A percentile compares a stretch with the other conserved stretches of the same genome.
phyloP scores from a whole-genome alignment of 208 protist species.

The Leptomonas seymouri region DNA sequence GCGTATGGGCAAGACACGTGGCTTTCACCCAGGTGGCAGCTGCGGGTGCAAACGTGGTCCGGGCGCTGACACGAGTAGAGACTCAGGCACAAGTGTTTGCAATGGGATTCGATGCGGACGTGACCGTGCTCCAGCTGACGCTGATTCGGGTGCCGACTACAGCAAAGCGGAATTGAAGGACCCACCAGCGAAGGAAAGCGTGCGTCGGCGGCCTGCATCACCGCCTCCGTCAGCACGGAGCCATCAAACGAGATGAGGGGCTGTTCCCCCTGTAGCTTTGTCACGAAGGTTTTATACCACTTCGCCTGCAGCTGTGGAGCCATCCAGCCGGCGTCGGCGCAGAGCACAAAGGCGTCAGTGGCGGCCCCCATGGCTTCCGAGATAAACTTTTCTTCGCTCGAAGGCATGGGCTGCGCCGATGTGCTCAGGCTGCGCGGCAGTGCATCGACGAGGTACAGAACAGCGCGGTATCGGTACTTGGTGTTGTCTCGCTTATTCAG shows the following conservation, averaged over 20 bases:
- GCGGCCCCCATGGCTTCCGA: conserved; percentile 62
- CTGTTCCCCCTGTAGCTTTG: conserved; percentile 61
- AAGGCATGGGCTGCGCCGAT: conserved; percentile 26
- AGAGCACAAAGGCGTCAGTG: conserved; percentile 65
- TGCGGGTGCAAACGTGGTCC: conserved; percentile 63
- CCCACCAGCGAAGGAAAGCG: conserved; percentile 69
- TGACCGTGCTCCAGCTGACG: conserved; percentile 70
- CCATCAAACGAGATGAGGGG: conserved; percentile 43
- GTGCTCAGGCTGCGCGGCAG: conserved; percentile 28
- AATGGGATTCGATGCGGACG: conserved; percentile 40
- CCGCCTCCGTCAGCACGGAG: conserved; percentile 5
- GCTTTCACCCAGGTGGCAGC: conserved; percentile 60
- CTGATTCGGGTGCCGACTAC: conserved; percentile 71
- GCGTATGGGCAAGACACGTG: conserved; percentile 64
- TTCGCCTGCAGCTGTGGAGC: conserved; percentile 45
- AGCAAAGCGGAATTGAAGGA: conserved; percentile 74
- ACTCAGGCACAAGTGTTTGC: conserved; percentile 64
- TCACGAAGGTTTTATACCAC: conserved; percentile 75
- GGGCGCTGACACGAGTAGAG: conserved; percentile 56
- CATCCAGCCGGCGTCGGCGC: conserved; percentile 75
- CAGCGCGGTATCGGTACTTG: conserved; percentile 62
- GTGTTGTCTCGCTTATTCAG: conserved; percentile 64
- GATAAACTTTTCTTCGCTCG: conserved; percentile 33
- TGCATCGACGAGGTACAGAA: conserved; percentile 71
- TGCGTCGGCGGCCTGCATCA: conserved; percentile 13